Evolutionary conservation across 371 early-diverging fungal genomes (phyloP).

Genomic region (Rhizopus sp.): DNA sequence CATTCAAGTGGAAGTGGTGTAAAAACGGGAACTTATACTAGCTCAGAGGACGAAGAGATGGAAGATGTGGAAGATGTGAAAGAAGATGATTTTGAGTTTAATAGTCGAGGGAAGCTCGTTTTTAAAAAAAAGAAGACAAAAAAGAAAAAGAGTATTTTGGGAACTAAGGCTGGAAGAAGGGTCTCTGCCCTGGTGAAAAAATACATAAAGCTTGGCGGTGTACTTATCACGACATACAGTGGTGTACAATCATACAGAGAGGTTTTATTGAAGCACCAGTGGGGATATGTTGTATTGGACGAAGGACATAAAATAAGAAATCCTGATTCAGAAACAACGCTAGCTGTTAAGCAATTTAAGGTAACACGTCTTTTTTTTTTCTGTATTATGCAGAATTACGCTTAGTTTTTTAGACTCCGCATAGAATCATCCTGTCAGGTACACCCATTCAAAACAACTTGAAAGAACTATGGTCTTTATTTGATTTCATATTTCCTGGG

Average conservation of each 20-base stretch:
- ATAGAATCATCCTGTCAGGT: constrained; percentile 92
- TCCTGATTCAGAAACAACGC: constrained; percentile 88
- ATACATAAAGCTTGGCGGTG: constrained; percentile 61
- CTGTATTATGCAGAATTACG: not conserved
- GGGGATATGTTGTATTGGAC: constrained; percentile 95
- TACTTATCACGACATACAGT: constrained; percentile 88
- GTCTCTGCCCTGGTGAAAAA: constrained; percentile 40
- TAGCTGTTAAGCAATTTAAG: constrained; percentile 82
- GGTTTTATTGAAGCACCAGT: constrained; percentile 67
- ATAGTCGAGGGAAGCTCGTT: constrained; percentile 30
- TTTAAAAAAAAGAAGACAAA: constrained; percentile 22
- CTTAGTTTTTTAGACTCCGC: constrained; percentile 64
- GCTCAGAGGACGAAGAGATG: constrained; percentile 29
- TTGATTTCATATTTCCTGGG: constrained; percentile 96
- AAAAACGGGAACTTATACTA: constrained; percentile 15
- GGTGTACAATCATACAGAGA: constrained; percentile 75
- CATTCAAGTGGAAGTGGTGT: constrained; percentile 85
- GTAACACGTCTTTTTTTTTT: constrained; percentile 18
- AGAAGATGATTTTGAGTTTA: constrained; percentile 44
- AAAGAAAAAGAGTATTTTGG: constrained; percentile 27
- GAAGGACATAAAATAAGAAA: constrained; percentile 99
- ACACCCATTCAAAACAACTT: constrained; percentile 99
- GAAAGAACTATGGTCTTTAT: constrained; percentile 96
- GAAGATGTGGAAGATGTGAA: constrained; percentile 30
- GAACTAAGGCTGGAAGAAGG: constrained; percentile 41